phyloP scores from a whole-genome alignment of 768 basidiomycete species.

The Naganishia onofrii region DNA sequence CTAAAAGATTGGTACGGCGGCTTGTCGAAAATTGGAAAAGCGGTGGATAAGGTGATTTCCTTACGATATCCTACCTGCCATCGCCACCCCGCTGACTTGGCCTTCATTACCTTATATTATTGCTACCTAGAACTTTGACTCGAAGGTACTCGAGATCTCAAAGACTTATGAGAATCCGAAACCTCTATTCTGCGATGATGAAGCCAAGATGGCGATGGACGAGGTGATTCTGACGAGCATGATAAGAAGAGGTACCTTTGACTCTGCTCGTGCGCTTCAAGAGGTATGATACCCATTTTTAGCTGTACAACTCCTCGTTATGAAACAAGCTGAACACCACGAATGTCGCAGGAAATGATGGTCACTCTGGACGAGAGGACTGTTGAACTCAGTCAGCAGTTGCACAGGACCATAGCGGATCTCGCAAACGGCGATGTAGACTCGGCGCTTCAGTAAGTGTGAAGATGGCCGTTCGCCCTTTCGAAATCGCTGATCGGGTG shows the following conservation, averaged over 20 bases:
- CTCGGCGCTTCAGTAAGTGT: conserved; percentile 71
- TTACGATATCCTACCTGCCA: background rate
- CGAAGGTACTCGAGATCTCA: background rate
- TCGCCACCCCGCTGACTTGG: background rate
- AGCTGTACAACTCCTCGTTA: background rate
- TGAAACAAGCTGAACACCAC: background rate
- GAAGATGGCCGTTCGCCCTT: background rate
- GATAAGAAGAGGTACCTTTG: conserved; percentile 45
- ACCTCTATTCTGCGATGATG: conserved; percentile 41
- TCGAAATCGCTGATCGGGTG: too few species aligned
- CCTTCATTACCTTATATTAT: background rate
- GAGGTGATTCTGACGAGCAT: conserved; percentile 43
- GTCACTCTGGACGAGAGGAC: conserved; percentile 34
- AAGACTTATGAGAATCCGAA: conserved; percentile 8
- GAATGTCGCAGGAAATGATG: conserved; percentile 35
- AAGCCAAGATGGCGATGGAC: conserved; percentile 40
- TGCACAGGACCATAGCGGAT: conserved; percentile 40
- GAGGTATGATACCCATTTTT: conserved; percentile 32
- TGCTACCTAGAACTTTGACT: background rate
- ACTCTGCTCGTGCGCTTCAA: conserved; percentile 42
- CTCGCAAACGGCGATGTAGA: conserved; percentile 44
- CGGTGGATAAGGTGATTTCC: conserved; percentile 78
- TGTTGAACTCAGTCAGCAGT: conserved; percentile 32
- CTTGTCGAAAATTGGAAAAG: conserved; percentile 74
- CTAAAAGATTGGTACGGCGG: conserved; percentile 84